phyloP scores from a whole-genome alignment of 257 asterid genomes.

The Solanum verrucosum region DNA sequence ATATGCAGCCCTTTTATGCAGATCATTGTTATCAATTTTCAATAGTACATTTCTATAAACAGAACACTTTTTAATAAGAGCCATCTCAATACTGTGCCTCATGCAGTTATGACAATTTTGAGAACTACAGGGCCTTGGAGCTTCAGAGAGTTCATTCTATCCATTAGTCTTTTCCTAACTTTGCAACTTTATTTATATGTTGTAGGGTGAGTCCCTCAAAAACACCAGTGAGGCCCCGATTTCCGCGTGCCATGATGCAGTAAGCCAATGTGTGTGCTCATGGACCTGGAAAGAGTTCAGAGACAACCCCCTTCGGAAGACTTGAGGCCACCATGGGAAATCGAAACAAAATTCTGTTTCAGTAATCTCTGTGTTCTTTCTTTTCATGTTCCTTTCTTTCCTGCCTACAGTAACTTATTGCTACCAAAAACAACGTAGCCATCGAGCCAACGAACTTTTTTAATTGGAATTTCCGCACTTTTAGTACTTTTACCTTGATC shows the following conservation, averaged over 20 bases:
- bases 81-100: not conserved
- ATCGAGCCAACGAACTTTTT: not conserved
- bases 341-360: not conserved
- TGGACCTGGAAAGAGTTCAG: not conserved
- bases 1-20: not conserved
- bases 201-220: constrained; percentile 95
- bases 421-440: not conserved
- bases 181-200: not conserved
- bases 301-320: not conserved
- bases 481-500: not conserved
- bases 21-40: not conserved
- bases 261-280: not conserved
- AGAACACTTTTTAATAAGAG: not conserved
- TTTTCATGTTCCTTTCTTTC: not conserved
- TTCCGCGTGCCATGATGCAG: constrained; percentile 34
- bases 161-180: not conserved
- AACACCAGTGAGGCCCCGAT: constrained; percentile 91
- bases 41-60: not conserved
- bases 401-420: not conserved
- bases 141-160: not conserved
- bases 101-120: not conserved
- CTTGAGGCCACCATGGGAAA: not conserved
- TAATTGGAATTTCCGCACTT: not conserved
- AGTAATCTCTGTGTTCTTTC: not conserved
- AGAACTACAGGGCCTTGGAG: not conserved